Percentiles rank a stretch among this genome's conserved stretches.
phyloP scores from a whole-genome alignment of 1,139 yeast genomes.

The Sugiyamaella neomexicana region DNA sequence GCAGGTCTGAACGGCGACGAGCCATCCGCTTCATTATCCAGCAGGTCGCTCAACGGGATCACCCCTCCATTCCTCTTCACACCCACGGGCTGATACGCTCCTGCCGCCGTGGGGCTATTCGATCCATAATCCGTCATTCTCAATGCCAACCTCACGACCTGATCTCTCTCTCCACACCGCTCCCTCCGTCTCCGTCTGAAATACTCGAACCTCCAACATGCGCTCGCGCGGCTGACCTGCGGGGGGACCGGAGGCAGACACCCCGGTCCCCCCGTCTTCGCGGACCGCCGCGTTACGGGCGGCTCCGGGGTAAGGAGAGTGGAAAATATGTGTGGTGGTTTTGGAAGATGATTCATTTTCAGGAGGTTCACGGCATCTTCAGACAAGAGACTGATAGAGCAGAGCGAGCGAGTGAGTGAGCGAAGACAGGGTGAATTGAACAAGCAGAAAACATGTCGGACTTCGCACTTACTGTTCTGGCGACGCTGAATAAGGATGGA shows the following conservation, averaged over 20 bases:
- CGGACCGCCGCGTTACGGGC: neutral
- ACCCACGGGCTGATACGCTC: neutral
- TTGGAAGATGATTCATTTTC: conserved; percentile 13
- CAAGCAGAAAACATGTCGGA: conserved; percentile 38
- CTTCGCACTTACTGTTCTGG: conserved; percentile 57
- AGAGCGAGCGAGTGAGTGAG: no score
- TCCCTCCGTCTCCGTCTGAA: neutral
- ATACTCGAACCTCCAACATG: neutral
- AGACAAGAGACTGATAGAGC: conserved; percentile 4
- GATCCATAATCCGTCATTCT: neutral
- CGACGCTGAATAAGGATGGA: conserved; percentile 59
- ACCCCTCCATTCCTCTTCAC: conserved; percentile 3
- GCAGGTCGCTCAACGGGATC: conserved; percentile 5
- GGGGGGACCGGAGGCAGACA: neutral
- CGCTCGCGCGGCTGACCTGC: no score
- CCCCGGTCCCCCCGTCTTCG: no score
- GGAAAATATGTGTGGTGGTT: no score
- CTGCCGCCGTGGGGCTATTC: neutral
- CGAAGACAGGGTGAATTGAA: no score
- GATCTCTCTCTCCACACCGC: neutral
- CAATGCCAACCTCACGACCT: no score
- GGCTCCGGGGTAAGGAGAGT: conserved; percentile 4
- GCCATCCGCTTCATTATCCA: neutral
- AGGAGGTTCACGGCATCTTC: neutral
- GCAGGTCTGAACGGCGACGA: neutral